Evolutionary conservation across 2,329 filamentous ascomycete genomes (phyloP), one percentile per base, ranked within the genome.

Genomic region (Epichloe brachyelytri): DNA sequence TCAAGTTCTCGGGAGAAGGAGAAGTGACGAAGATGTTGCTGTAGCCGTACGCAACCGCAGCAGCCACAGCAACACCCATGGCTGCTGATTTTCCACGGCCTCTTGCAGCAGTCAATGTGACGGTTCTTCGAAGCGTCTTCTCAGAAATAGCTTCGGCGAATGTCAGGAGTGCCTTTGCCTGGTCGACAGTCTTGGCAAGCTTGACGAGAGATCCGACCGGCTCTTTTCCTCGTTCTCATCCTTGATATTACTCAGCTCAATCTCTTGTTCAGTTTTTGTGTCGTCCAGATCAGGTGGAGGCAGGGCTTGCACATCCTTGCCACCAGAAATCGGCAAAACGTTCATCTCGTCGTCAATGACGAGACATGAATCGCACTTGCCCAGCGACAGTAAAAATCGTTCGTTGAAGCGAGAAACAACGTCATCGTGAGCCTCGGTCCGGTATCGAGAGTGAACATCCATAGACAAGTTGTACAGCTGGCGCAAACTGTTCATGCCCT

Each of bases 21-120:
- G 91, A 97, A 1, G 93, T 98, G 64, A 98, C 95, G 70, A 98
- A 98, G 61, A 98, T 95, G 67, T 98, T 98, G 73, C 89, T 95
- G 70, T 98, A 98, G 26, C 93, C 93, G 64, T 97, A 87, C 1
- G 93, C 91, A 43, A 98, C 80, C 1, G 94, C 94, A 3, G 93
- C 89, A 3, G 93, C 93, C 43, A 98, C 86, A 3, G 93, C 89
- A 48, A 98, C 84, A 69, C 93, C 93, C 61, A 98, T 78, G 26
- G 93, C 93, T 17, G 93, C 94, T 19, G 93, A 98, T 71, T 98
- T 98, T 70, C 93, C 93, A 61, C 93, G 84, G 67, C 93, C 93
- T 81, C 93, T 83, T 38, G 85, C 91, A 17, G 93, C 93, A 11
- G 93, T 98, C 58, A 98, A 68, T 1, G 93, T 86, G 37, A 98